These are phyloP conservation scores for Ascochyta fabae DNA, from an alignment of 2,329 filamentous ascomycete species.

Conservation along the genomic window DNA sequence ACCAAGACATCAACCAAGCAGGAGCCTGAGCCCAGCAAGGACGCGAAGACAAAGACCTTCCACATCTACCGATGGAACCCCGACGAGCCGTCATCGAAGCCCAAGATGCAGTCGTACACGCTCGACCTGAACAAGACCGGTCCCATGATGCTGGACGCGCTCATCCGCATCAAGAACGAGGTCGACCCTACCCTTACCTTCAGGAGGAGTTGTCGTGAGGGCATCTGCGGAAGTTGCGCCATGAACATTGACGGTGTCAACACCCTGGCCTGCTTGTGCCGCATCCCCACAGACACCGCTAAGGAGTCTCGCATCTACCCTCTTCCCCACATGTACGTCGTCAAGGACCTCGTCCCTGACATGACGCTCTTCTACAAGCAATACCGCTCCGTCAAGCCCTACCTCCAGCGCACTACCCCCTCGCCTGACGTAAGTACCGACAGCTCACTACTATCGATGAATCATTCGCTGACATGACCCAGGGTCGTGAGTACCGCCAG, in stretches of 20 bases:
- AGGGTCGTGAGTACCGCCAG: constrained; percentile 94
- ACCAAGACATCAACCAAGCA: constrained; percentile 66
- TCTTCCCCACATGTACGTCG: constrained; percentile 96
- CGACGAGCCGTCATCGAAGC: constrained; percentile 89
- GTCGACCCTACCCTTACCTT: constrained; percentile 96
- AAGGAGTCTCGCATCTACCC: constrained; percentile 95
- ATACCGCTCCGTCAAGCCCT: constrained; percentile 99
- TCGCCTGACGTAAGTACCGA: constrained; percentile 74
- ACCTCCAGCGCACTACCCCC: constrained; percentile 88
- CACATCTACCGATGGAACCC: constrained; percentile 99
- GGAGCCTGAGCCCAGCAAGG: constrained; percentile 64
- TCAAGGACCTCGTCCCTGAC: constrained; percentile 98
- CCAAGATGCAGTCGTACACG: constrained; percentile 91
- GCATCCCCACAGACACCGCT: constrained; percentile 82
- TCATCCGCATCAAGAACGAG: constrained; percentile 99
- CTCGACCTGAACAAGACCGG: constrained; percentile 98
- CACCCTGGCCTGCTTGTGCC: constrained; percentile 95
- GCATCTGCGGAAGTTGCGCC: constrained; percentile 97
- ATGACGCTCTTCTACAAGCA: constrained; percentile 99
- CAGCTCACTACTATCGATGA: background rate
- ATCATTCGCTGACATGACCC: constrained; percentile 28
- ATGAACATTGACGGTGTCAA: constrained; percentile 99
- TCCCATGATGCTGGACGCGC: constrained; percentile 95
- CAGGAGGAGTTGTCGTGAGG: constrained; percentile 93
- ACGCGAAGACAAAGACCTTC: constrained; percentile 85